Percentiles rank a stretch among this genome's conserved stretches.
Evolutionary conservation across 805 yeast genomes (phyloP).

Genomic region (Debaryomyces hansenii): DNA sequence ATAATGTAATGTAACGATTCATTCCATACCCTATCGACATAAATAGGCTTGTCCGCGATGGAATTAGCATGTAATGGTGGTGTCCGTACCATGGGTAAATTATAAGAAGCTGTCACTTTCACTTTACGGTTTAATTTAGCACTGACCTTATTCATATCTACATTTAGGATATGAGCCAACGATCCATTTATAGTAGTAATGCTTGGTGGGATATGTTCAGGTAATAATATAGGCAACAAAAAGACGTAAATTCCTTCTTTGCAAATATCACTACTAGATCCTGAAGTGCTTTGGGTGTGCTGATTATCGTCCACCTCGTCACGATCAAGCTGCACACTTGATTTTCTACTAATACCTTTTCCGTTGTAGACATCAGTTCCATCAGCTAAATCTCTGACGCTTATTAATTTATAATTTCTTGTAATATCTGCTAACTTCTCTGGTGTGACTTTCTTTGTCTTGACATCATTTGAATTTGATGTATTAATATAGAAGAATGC

Average conservation of each 20-base stretch:
- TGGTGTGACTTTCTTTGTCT: conserved; percentile 39
- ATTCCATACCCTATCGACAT: conserved; percentile 75
- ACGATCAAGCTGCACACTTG: conserved; percentile 6
- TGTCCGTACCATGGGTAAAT: conserved; percentile 51
- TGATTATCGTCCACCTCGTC: neutral
- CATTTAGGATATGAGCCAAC: conserved; percentile 41
- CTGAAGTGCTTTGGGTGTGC: neutral
- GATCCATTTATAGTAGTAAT: conserved; percentile 52
- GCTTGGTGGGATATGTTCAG: conserved; percentile 64
- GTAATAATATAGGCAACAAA: conserved; percentile 60
- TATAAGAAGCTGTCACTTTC: conserved; percentile 28
- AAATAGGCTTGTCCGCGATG: conserved; percentile 69
- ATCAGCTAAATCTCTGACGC: conserved; percentile 15
- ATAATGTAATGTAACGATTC: conserved; percentile 69
- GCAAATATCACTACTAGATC: conserved; percentile 14
- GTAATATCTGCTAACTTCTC: conserved; percentile 46
- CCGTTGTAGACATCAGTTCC: conserved; percentile 16
- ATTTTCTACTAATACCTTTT: conserved; percentile 14
- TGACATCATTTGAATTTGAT: conserved; percentile 44
- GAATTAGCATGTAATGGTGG: conserved; percentile 60
- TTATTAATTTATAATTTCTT: conserved; percentile 25
- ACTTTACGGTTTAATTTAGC: conserved; percentile 36
- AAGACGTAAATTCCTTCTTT: conserved; percentile 73
- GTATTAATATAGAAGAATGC: conserved; percentile 46
- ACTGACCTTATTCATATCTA: conserved; percentile 39